Evolutionary conservation across 768 basidiomycete genomes (phyloP), one percentile per base, ranked within the genome.

Genomic region (Termitomyces sp.): DNA sequence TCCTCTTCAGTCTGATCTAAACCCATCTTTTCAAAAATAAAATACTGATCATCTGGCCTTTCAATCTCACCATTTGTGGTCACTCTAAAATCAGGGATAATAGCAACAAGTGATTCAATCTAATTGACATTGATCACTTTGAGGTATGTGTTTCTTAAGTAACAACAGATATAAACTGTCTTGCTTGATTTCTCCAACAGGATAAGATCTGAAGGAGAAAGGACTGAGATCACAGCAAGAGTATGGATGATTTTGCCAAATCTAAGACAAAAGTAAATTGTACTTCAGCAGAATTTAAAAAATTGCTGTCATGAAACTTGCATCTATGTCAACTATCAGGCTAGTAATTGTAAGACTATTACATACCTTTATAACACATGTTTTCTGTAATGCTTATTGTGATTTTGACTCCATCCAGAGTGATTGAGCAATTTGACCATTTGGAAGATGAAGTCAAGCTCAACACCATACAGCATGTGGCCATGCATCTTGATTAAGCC

Each of bases 401-500:
- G 29, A 29, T 29, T 29, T 29, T 29, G 4, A 29, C 29, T 7
- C 7, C n/a, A 41, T 41, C 40, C n/a, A 41, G 19, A 19, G 19
- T 41, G 19, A 41, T 41, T 8, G 8, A 41, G 40, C 19, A 19
- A 8, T 41, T 10, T 41, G 40, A 19, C n/a, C n/a, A 19, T 41
- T 19, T 9, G 37, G 12, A 0, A 38, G 37, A 2, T 5, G 5
- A 38, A 17, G 37, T 38, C 37, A 2, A 38, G 37, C 37, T 17
- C 16, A 38, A 17, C 17, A 8, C 40, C 19, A 19, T 19, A 41
- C n/a, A 41, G 40, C 40, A 11, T 11, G 19, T 41, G 56, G 3
- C 70, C 63, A 16, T 6, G 21, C 32, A 29, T 61, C 45, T 32
- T 45, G 42, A 54, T 61, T 63, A 5, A 60, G 62, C 59, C 62